Evolutionary conservation across 2,329 filamentous ascomycete genomes (phyloP), one percentile per base, ranked within the genome.

Genomic region (Aspergillus fructus): DNA sequence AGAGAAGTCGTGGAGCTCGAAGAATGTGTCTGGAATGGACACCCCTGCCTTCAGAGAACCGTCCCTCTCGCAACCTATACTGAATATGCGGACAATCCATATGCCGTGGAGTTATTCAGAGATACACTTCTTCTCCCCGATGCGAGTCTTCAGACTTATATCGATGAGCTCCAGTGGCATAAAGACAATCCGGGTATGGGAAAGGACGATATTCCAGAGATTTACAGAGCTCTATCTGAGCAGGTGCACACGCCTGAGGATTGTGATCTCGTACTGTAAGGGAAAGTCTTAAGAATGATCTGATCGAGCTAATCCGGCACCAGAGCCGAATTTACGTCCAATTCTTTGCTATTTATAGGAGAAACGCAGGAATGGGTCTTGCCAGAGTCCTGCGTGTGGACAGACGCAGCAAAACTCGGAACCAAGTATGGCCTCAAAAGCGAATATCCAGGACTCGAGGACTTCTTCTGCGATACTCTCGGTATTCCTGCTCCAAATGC

Each of bases 21-120:
- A 8, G n/a, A 49, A 7, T 56, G 54, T 41, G 13, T 40, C 54
- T 56, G 54, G 54, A 43, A 52, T 8, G 54, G 54, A 24, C 41
- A 47, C 33, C 27, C 17, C 41, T 21, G 45, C 48, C 46, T 34
- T n/a, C 19, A 9, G 46, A 41, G 15, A 11, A 21, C 24, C 12
- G 11, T 15, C 34, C 34, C 54, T 56, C 24, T 33, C 6, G 17
- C 40, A 11, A 19, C 41, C 5, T 15, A 37, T 37, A 12, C 34
- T 13, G 12, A 37, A n/a, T 56, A 52, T 27, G 9, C 40, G 1
- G 4, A 34, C 3, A 23, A 27, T 5, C 48, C 54, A 33, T 23
- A 21, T 11, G 39, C 40, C 12, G 41, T 23, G 23, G 11, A 2
- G 41, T 17, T 56, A 21, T 56, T 52, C 34, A 51, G 39, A 24